Conservation (phyloP, 305 asterid genomes). For the Lippia alba region DNA sequence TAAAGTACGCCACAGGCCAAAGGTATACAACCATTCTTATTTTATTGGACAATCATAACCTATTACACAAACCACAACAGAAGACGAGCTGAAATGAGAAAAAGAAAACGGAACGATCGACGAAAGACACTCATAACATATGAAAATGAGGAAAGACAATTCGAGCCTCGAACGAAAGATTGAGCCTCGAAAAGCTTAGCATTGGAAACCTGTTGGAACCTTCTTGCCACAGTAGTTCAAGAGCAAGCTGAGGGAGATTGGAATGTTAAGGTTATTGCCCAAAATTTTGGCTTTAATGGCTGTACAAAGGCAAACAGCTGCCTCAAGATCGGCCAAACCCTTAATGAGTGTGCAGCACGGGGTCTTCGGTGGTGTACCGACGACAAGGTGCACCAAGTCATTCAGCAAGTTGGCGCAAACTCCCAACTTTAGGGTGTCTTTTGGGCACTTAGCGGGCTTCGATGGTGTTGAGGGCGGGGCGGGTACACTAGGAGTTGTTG, state of each 20-base stretch:
- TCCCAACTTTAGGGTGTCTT: constrained; percentile 57
- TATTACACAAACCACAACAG: too few relatives aligned
- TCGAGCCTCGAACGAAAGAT: too few relatives aligned
- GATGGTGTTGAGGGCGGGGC: neutral
- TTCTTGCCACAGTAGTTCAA: constrained; percentile 56
- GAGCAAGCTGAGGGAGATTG: constrained; percentile 49
- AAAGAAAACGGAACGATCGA: too few relatives aligned
- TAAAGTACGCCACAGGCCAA: too few relatives aligned
- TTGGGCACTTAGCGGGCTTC: constrained; percentile 44
- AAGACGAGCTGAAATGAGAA: too few relatives aligned
- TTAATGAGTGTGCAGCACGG: constrained; percentile 61
- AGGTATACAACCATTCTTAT: too few relatives aligned
- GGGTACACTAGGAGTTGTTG: constrained; percentile 19
- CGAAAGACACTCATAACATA: too few relatives aligned
- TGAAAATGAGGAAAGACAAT: too few relatives aligned
- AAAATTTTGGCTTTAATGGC: constrained; percentile 55
- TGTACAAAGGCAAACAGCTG: constrained; percentile 64
- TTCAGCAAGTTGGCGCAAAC: constrained; percentile 53
- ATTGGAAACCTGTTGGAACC: constrained; percentile 48
- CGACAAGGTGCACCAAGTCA: constrained; percentile 44
- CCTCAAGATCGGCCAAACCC: constrained; percentile 60
- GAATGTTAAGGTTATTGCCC: constrained; percentile 50
- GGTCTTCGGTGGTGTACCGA: constrained; percentile 53
- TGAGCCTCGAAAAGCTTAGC: constrained; percentile 19
- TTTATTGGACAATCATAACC: too few relatives aligned